A percentile compares a stretch with the other conserved stretches of the same genome.
Evolutionary conservation across 2,329 filamentous ascomycete genomes (phyloP).

Genomic region (Xylaria sp.): DNA sequence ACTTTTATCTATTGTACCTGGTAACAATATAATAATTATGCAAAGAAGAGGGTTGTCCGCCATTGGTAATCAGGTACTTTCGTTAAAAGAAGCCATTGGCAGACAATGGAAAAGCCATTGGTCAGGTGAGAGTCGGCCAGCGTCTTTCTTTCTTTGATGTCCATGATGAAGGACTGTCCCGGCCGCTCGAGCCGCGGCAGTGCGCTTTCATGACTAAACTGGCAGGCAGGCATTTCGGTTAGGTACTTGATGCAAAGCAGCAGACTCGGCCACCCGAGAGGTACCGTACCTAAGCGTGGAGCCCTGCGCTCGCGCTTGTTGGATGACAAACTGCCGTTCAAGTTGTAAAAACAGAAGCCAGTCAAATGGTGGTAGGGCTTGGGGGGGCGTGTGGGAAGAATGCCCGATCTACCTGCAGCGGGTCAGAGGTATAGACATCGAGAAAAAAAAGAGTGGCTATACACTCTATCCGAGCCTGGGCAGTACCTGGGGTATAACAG

Average conservation of each 20-base stretch:
- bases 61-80: conserved; percentile 20
- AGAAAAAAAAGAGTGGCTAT: conserved; percentile 2
- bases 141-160: conserved; percentile 11
- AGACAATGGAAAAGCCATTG: conserved; percentile 28
- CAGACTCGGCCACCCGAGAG: neutral
- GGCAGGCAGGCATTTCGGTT: neutral
- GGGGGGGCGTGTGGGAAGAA: conserved; percentile 1
- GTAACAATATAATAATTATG: neutral
- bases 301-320: neutral
- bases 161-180: neutral
- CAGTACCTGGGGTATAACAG: neutral
- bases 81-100: conserved; percentile 7
- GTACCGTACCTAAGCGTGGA: neutral
- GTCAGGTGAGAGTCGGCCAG: conserved; percentile 22
- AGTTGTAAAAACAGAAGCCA: neutral
- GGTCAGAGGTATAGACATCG: neutral
- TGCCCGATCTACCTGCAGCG: neutral
- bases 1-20: conserved; percentile 3
- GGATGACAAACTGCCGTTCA: conserved; percentile 7
- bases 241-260: neutral
- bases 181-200: neutral
- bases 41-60: conserved; percentile 4
- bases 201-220: conserved; percentile 7
- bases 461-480: neutral
- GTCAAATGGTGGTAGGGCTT: conserved; percentile 2